Evolutionary conservation across 163 green algal species (phyloP).

Genomic region (Chlamydomonas reinhardtii): DNA sequence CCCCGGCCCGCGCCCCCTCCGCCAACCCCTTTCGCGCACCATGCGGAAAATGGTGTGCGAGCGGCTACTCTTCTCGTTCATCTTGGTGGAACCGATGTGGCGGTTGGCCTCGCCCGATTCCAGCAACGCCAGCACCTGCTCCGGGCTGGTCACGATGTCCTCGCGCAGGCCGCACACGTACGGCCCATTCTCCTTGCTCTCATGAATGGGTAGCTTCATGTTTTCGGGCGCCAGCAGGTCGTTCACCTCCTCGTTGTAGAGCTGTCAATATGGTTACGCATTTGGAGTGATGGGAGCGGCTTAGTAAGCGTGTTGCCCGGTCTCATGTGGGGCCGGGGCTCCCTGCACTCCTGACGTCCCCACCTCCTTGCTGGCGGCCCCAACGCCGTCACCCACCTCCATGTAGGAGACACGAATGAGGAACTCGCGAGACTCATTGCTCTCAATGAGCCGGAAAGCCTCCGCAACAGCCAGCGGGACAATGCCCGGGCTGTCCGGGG

Average conservation of each 20-base stretch:
- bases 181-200: slow-evolving; percentile 90
- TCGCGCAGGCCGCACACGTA: slow-evolving; percentile 96
- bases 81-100: slow-evolving; percentile 95
- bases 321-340: no score
- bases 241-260: slow-evolving; percentile 98
- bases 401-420: slow-evolving; percentile 96
- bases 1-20: no score
- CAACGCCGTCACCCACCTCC: slow-evolving; percentile 77
- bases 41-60: slow-evolving; percentile 98
- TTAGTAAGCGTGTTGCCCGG: no score
- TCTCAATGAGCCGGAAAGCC: slow-evolving; percentile 89
- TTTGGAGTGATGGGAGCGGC: no score
- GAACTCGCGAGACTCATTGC: slow-evolving; percentile 85
- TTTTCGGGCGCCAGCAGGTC: slow-evolving; percentile 90
- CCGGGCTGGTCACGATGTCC: slow-evolving; percentile 89
- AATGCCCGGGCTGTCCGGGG: slow-evolving; percentile 78
- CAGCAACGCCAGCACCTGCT: slow-evolving; percentile 85
- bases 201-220: slow-evolving; percentile 92
- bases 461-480: slow-evolving; percentile 90
- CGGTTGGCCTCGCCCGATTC: slow-evolving; percentile 83
- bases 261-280: no score
- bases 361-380: no score
- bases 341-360: no score
- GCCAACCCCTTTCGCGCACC: slow-evolving; percentile 63
- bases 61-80: slow-evolving; percentile 94